Evolutionary conservation across 2,329 filamentous ascomycete genomes (phyloP), one percentile per base, ranked within the genome.

Genomic region (Talaromyces sp.): DNA sequence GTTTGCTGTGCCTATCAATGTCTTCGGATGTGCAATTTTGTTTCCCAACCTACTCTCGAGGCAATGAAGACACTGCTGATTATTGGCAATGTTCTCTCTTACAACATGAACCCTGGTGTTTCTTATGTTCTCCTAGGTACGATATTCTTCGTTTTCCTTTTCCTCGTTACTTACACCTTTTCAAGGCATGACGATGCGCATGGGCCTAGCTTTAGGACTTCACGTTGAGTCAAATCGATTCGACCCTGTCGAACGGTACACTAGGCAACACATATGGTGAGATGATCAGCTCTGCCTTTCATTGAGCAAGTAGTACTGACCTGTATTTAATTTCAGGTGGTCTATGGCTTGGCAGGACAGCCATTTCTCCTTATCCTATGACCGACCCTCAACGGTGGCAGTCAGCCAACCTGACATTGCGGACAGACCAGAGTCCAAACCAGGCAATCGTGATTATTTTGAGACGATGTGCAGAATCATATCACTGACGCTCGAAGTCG

Each of bases 1-100:
- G 82, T 87, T 4, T 88, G 85, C 73, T 88, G 85, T 72, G 85
- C 84, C 56, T 87, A 87, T 65, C 85, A 88, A 70, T 87, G 85
- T 68, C 76, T 87, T 28, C 82, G 85, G 18, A 84, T 86, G 73
- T 85, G 83, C 25, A 88, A 88, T 66, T 88, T 87, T 69, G 70
- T 88, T 7, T 87, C 85, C 0, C 83, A 86, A 63, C 83, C 85
- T 31, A 84, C 82, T 3, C 75, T 87, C 39, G 84, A 87, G 65
- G 85, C 82, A 46, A 86, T 88, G 40, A 84, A 88, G 69, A 85
- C 84, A 0, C 77, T 87, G 23, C 73, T 87, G 2, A 83, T 87
- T 12, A 84, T 88, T 33, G 83, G 84, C 56, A 86, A 87, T 67
- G 85, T 85, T 25, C 77, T 86, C 33, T 84, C 83, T 0, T 85